Evolutionary conservation across 1,284 basidiomycete species (phyloP), one percentile per base, ranked within the genome.

Genomic region (Lignosus rhinocerotis): DNA sequence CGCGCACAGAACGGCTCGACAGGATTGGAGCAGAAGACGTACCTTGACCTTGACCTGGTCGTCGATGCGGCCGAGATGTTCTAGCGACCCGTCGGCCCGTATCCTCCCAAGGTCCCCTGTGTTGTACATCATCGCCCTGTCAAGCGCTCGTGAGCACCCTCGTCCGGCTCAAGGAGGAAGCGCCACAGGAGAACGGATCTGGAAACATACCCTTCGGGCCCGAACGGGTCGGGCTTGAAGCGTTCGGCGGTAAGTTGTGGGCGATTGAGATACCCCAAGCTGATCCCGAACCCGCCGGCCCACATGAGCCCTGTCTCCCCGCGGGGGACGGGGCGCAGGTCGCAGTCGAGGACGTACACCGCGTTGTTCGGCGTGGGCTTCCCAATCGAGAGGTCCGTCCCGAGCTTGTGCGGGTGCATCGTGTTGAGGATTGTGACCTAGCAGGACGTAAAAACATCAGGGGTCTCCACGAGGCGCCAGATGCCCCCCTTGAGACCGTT

Each of bases 31-130:
- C 30, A 19, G 8, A 11, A 3, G 70, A 71, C 80, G 73, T 54
- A 81, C 72, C 69, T 83, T 81, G 57, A 83, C 76, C 67, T 83
- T 72, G 55, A 73, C 70, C 48, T 73, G 82, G 61, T 83, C 79
- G 65, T 83, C 82, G 32, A 80, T 75, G 51, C 82, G 72, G 8
- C 81, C 82, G 17, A 82, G 73, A 61, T 80, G 78, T 53, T 82
- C 79, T 11, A 84, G 67, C 21, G 73, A 75, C 6, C 82, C 82
- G 56, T 80, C 77, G 3, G 70, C 58, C 46, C 72, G 71, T 79
- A 80, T 81, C 51, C 77, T 73, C 9, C 80, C 81, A n/a, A 84
- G 69, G 63, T 82, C 82, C 1, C 81, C 81, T 39, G 82, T 84
- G 60, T 83, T 82, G 66, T 81, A 83, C 81, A 84, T 84, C 55